Conservation (phyloP, 306 rosid genomes). For the Datisca glomerata region DNA sequence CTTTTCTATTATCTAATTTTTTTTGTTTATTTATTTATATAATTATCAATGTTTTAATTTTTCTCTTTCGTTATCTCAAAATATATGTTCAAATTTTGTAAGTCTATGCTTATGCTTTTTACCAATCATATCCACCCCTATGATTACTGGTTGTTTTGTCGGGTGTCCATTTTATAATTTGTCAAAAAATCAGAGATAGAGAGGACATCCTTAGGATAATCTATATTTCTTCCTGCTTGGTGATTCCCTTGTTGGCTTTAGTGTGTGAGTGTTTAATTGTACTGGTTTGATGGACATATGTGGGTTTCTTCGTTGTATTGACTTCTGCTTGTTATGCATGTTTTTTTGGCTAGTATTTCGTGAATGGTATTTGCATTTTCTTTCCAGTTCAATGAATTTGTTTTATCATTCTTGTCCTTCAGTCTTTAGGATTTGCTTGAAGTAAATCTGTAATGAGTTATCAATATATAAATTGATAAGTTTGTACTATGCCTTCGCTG, state of each 20-base stretch:
- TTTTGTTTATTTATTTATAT: too few relatives aligned
- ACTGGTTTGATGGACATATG: constrained; percentile 35
- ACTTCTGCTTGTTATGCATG: constrained; percentile 2
- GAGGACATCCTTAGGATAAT: constrained; percentile 30
- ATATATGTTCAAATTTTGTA: too few relatives aligned
- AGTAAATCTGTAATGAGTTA: too few relatives aligned
- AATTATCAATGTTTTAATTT: too few relatives aligned
- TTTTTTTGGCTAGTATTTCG: background rate
- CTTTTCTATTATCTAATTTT: too few relatives aligned
- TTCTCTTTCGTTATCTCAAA: too few relatives aligned
- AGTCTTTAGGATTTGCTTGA: too few relatives aligned
- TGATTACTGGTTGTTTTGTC: constrained; percentile 23
- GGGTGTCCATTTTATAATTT: constrained; percentile 26
- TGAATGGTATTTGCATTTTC: background rate
- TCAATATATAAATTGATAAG: too few relatives aligned
- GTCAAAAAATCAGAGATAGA: constrained; percentile 17
- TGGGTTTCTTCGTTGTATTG: constrained; percentile 30
- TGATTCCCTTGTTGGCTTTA: constrained; percentile 27
- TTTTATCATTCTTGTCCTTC: background rate
- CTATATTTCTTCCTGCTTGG: constrained; percentile 30
- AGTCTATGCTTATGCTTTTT: constrained; percentile 21
- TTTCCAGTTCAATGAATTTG: background rate
- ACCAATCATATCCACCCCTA: constrained; percentile 21
- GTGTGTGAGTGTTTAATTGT: constrained; percentile 37
- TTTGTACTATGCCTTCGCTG: too few relatives aligned